Conservation (phyloP, 1,284 basidiomycete genomes). For the Tremellales sp. region DNA sequence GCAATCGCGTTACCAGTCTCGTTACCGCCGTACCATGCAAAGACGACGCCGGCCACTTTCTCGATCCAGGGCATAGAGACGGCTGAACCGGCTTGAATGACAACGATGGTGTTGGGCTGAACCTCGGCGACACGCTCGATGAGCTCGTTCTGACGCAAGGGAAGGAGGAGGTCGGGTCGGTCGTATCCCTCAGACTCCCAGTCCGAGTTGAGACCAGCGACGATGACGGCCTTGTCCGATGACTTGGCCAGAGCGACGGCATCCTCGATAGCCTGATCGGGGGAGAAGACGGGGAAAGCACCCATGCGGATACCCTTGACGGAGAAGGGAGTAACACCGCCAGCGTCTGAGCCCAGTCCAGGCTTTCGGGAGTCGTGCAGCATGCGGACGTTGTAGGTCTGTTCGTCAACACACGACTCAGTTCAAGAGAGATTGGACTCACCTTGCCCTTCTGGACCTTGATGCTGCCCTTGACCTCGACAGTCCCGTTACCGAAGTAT, state of each 20-base stretch:
- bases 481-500: constrained; percentile 26
- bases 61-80: constrained; percentile 72
- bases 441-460: constrained; percentile 28
- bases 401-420: background rate
- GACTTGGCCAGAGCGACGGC: constrained; percentile 59
- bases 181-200: constrained; percentile 50
- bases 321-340: constrained; percentile 5
- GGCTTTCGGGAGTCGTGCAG: constrained; percentile 25
- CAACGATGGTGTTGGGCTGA: constrained; percentile 22
- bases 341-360: background rate
- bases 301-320: constrained; percentile 35
- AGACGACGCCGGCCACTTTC: constrained; percentile 61
- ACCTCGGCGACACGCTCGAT: constrained; percentile 60
- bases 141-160: constrained; percentile 55
- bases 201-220: constrained; percentile 59
- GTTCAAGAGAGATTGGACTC: background rate
- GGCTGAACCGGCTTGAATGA: constrained; percentile 56
- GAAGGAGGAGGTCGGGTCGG: constrained; percentile 62
- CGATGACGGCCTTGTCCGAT: constrained; percentile 60
- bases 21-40: constrained; percentile 79
- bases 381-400: constrained; percentile 20
- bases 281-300: constrained; percentile 53
- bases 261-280: constrained; percentile 8
- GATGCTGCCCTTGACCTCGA: constrained; percentile 15
- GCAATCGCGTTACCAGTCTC: constrained; percentile 72